phyloP scores from a whole-genome alignment of 495 filamentous ascomycete genomes.

The Penicillium simplicissimum region DNA sequence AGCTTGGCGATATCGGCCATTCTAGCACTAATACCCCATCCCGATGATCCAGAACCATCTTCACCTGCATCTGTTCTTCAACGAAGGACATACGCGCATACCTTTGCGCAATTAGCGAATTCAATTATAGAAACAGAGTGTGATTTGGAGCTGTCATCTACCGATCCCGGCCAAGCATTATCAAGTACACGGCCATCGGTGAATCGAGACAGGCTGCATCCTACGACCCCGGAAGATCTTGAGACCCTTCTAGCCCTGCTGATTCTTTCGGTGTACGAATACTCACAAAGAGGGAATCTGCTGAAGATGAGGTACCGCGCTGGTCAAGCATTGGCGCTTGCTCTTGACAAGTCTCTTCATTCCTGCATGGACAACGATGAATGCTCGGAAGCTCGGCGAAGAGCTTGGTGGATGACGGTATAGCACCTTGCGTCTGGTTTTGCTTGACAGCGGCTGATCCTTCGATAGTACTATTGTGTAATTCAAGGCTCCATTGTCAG shows the following conservation, averaged over 20 bases:
- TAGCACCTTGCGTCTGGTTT: not conserved
- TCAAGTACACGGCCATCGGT: constrained; percentile 44
- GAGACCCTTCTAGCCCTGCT: constrained; percentile 58
- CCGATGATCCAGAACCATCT: constrained; percentile 49
- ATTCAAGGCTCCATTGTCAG: constrained; percentile 61
- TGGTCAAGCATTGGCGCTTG: constrained; percentile 55
- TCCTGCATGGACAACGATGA: constrained; percentile 46
- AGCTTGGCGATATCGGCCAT: constrained; percentile 58
- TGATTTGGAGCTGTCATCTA: constrained; percentile 55
- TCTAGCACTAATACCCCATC: constrained; percentile 56
- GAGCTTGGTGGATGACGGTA: constrained; percentile 67
- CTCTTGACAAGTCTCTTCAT: constrained; percentile 55
- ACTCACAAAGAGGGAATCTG: constrained; percentile 60
- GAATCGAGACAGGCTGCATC: constrained; percentile 52
- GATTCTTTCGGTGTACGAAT: constrained; percentile 60
- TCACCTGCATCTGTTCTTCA: constrained; percentile 45
- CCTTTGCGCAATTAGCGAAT: constrained; percentile 54
- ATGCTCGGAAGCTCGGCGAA: constrained; percentile 53
- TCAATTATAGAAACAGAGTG: constrained; percentile 57
- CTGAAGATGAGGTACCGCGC: constrained; percentile 62
- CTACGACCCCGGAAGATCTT: constrained; percentile 50
- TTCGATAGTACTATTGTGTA: constrained; percentile 54
- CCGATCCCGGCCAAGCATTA: constrained; percentile 53
- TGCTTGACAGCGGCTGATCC: constrained; percentile 13
- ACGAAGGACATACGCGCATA: constrained; percentile 55